phyloP scores from a whole-genome alignment of 192 early-diverging fungal species.

The Glomus cerebriforme region DNA sequence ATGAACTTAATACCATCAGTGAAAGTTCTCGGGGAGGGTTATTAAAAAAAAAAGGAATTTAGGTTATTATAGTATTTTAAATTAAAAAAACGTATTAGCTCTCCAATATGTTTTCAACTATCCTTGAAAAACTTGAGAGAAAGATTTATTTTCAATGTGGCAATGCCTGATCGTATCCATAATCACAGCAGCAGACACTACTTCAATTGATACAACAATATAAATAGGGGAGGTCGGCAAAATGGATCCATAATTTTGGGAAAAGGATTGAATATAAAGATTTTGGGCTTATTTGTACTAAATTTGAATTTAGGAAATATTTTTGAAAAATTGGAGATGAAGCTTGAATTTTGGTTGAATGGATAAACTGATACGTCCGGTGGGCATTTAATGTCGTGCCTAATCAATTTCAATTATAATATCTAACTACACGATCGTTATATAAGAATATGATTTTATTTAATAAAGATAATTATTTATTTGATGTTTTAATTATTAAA shows the following conservation, averaged over 20 bases:
- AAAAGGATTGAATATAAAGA: slow-evolving; percentile 84
- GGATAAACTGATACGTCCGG: no score
- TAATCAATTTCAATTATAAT: no score
- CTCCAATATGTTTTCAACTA: slow-evolving; percentile 64
- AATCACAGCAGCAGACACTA: slow-evolving; percentile 78
- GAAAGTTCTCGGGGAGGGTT: slow-evolving; percentile 68
- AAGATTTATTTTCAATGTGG: slow-evolving; percentile 59
- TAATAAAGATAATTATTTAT: no score
- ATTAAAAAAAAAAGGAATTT: slow-evolving; percentile 64
- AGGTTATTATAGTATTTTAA: slow-evolving; percentile 56
- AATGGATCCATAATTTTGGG: slow-evolving; percentile 83
- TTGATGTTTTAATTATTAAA: no score
- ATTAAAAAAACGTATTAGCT: slow-evolving; percentile 53
- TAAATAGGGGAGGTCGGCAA: no score
- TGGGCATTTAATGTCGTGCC: no score
- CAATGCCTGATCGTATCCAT: slow-evolving; percentile 36
- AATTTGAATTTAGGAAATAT: no score
- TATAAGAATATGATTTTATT: no score
- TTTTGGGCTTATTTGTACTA: slow-evolving; percentile 64
- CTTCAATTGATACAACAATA: no score
- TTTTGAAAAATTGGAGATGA: no score
- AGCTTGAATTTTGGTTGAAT: no score
- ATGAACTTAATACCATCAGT: slow-evolving; percentile 70
- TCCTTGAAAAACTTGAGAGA: slow-evolving; percentile 76
- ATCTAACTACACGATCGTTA: no score